These are phyloP conservation scores for Gastrodia elata DNA, from an alignment of 106 monocot species.

Conservation along the genomic window DNA sequence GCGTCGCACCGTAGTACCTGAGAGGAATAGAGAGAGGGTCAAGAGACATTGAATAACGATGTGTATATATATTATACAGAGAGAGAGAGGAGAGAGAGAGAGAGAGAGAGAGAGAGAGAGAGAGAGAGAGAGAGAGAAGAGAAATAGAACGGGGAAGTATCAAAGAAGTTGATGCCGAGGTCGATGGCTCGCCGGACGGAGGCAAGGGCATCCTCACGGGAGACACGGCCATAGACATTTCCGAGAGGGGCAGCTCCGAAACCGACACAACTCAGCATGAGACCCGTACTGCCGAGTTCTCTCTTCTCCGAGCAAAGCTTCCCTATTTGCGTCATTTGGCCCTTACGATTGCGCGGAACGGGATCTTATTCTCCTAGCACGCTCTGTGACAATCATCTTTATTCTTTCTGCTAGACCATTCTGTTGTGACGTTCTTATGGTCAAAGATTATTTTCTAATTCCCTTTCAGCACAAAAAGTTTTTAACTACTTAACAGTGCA, in stretches of 20 bases:
- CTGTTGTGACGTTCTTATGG: no score
- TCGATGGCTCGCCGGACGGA: constrained; percentile 62
- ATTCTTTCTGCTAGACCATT: no score
- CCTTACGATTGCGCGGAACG: no score
- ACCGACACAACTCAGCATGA: constrained; percentile 57
- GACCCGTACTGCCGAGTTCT: constrained; percentile 51
- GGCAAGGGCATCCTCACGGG: constrained; percentile 53
- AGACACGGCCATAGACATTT: constrained; percentile 75
- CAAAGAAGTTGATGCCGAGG: constrained; percentile 94
- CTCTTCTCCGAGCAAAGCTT: constrained; percentile 32
- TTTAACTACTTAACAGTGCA: no score
- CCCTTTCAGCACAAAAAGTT: no score
- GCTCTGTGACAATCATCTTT: no score
- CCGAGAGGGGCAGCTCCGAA: constrained; percentile 95
- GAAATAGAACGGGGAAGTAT: constrained; percentile 32
- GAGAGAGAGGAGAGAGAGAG: background rate
- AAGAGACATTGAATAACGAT: no score
- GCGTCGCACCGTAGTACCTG: constrained; percentile 82
- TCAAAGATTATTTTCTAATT: no score
- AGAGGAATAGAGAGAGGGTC: background rate
- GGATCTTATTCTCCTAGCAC: no score
- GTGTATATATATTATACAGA: constrained; percentile 10
- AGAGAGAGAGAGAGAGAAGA: background rate
- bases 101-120: background rate
- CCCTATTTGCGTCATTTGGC: background rate